These are phyloP conservation scores for Melanogaster broomeanus DNA, from an alignment of 768 basidiomycete species.

Conservation along the genomic window DNA sequence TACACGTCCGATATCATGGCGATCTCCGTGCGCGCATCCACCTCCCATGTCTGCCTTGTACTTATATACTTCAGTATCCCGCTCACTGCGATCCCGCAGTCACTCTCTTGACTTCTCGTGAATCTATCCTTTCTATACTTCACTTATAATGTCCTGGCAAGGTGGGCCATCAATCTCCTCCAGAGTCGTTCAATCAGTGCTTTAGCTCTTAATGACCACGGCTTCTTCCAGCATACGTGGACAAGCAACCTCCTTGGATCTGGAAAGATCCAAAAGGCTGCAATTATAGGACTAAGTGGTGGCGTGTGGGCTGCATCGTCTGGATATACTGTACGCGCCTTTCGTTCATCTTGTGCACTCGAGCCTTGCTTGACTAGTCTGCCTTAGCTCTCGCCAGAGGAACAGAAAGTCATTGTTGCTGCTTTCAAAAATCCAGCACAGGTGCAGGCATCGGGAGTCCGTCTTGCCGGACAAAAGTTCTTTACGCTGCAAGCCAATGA, in stretches of 20 bases:
- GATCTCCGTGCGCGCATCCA: conserved; percentile 22
- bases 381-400: conserved; percentile 20
- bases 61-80: neutral
- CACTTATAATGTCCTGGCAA: conserved; percentile 69
- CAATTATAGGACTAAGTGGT: conserved; percentile 37
- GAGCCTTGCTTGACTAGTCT: neutral
- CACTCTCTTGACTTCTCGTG: conserved; percentile 2
- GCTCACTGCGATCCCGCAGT: conserved; percentile 1
- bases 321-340: conserved; percentile 16
- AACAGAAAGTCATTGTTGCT: conserved; percentile 29
- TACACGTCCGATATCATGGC: conserved; percentile 32
- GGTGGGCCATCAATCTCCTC: conserved; percentile 44
- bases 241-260: conserved; percentile 74
- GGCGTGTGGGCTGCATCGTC: conserved; percentile 32
- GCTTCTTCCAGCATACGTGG: conserved; percentile 66
- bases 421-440: conserved; percentile 44
- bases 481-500: conserved; percentile 54
- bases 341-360: neutral
- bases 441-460: conserved; percentile 60
- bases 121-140: conserved; percentile 1
- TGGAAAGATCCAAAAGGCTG: conserved; percentile 71
- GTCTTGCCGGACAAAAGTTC: conserved; percentile 71
- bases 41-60: conserved; percentile 1
- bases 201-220: neutral
- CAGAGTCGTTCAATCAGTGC: conserved; percentile 40